These are phyloP conservation scores for Asterionellopsis glacialis DNA, from an alignment of 108 stramenopile species.

Conservation along the genomic window DNA sequence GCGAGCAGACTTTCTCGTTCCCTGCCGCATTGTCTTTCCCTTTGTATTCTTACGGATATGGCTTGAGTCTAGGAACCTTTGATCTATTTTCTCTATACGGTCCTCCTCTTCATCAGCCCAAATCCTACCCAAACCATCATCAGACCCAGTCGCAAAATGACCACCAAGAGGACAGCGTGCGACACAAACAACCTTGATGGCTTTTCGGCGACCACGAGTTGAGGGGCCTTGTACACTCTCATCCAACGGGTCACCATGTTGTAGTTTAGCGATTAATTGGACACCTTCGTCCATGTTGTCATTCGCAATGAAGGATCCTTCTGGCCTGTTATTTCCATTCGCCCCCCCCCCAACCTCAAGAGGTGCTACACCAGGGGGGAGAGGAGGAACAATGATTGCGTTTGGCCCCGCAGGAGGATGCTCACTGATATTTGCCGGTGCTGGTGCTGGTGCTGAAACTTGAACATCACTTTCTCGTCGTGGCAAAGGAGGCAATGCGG, in stretches of 20 bases:
- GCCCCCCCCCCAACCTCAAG: slow-evolving; percentile 6
- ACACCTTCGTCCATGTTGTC: slow-evolving; percentile 74
- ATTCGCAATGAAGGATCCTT: slow-evolving; percentile 68
- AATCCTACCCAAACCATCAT: slow-evolving; percentile 85
- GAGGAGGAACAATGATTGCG: slow-evolving; percentile 26
- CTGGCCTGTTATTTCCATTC: slow-evolving; percentile 15
- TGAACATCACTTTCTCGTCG: slow-evolving; percentile 4
- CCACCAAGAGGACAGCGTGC: slow-evolving; percentile 78
- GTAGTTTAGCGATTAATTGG: slow-evolving; percentile 51
- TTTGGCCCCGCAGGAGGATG: background rate
- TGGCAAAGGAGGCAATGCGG: background rate
- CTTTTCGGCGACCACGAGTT: slow-evolving; percentile 48
- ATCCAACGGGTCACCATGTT: slow-evolving; percentile 53
- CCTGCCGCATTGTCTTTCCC: too few relatives aligned
- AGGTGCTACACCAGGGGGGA: slow-evolving; percentile 28
- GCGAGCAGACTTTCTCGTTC: slow-evolving; percentile 2
- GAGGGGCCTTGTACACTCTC: slow-evolving; percentile 38
- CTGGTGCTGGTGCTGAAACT: background rate
- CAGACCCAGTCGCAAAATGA: slow-evolving; percentile 85
- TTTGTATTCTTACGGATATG: too few relatives aligned
- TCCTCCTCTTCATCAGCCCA: slow-evolving; percentile 73
- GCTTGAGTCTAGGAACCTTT: background rate
- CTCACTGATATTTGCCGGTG: background rate
- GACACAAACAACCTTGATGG: slow-evolving; percentile 84
- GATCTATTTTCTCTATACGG: slow-evolving; percentile 40